These are phyloP conservation scores for Colletotrichum sp. DNA, from an alignment of 2,329 filamentous ascomycete species.

Conservation along the genomic window DNA sequence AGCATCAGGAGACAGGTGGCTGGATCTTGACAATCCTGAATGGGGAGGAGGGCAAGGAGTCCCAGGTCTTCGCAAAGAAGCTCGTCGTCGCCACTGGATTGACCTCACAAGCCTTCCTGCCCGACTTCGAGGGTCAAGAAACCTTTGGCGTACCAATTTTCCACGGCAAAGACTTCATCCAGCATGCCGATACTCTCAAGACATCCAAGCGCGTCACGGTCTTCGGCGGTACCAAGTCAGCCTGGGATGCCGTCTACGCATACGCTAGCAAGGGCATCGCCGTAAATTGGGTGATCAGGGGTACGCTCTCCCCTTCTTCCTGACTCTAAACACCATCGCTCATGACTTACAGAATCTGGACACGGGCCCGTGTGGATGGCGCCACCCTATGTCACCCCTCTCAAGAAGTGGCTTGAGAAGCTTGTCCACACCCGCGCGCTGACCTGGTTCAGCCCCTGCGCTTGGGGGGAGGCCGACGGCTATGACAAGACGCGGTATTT, in stretches of 20 bases:
- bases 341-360: conserved; percentile 39
- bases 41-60: background rate
- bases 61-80: conserved; percentile 43
- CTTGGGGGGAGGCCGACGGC: conserved; percentile 70
- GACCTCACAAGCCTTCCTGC: conserved; percentile 54
- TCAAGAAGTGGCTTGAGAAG: conserved; percentile 72
- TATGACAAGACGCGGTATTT: conserved; percentile 58
- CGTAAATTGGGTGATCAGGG: conserved; percentile 65
- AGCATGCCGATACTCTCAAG: conserved; percentile 42
- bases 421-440: conserved; percentile 69
- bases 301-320: conserved; percentile 28
- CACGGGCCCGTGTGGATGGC: conserved; percentile 65
- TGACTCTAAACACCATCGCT: background rate
- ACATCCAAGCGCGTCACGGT: conserved; percentile 53
- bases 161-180: conserved; percentile 51
- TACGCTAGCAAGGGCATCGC: conserved; percentile 59
- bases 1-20: conserved; percentile 42
- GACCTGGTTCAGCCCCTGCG: conserved; percentile 76
- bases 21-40: conserved; percentile 44
- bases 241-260: conserved; percentile 68
- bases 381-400: conserved; percentile 65
- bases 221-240: conserved; percentile 67
- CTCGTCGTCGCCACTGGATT: conserved; percentile 61
- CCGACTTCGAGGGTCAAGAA: conserved; percentile 49
- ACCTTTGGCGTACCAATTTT: conserved; percentile 51